Percentiles rank a stretch among this genome's conserved stretches.
Evolutionary conservation across 441 rosid genomes (phyloP).

Genomic region (Melastoma candidum): DNA sequence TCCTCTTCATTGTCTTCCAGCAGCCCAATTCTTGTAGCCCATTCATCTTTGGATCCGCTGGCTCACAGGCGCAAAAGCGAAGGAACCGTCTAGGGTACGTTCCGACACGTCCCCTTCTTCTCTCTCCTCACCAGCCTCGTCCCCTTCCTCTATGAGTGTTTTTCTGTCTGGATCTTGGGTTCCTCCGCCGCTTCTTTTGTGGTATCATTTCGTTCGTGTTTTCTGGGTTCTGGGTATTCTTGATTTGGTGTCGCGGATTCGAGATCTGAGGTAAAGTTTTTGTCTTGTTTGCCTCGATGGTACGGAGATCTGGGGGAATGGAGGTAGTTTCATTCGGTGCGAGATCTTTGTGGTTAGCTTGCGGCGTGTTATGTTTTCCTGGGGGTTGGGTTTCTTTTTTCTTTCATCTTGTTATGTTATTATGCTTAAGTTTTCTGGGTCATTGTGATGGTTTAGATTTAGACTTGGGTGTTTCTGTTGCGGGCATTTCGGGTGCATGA

Average conservation of each 20-base stretch:
- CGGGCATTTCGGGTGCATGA: not conserved
- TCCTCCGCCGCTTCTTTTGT: not conserved
- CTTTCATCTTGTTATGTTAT: not conserved
- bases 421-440: not conserved
- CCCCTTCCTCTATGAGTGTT: slow-evolving; percentile 6
- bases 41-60: not conserved
- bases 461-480: not conserved
- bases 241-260: not conserved
- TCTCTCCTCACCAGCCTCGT: not conserved
- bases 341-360: slow-evolving; percentile 4
- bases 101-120: not conserved
- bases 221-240: not conserved
- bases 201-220: not conserved
- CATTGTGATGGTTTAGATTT: not conserved
- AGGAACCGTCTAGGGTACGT: slow-evolving; percentile 1
- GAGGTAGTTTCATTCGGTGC: slow-evolving; percentile 1
- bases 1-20: too few species aligned
- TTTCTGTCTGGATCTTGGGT: slow-evolving; percentile 10
- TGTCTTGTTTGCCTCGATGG: not conserved
- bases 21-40: not conserved
- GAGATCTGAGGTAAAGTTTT: slow-evolving; percentile 7
- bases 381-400: not conserved
- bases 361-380: not conserved
- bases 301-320: slow-evolving; percentile 8
- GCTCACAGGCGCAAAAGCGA: slow-evolving; percentile 5